Evolutionary conservation across 1,284 basidiomycete species (phyloP).

Genomic region (Ceratobasidium papillatum): DNA sequence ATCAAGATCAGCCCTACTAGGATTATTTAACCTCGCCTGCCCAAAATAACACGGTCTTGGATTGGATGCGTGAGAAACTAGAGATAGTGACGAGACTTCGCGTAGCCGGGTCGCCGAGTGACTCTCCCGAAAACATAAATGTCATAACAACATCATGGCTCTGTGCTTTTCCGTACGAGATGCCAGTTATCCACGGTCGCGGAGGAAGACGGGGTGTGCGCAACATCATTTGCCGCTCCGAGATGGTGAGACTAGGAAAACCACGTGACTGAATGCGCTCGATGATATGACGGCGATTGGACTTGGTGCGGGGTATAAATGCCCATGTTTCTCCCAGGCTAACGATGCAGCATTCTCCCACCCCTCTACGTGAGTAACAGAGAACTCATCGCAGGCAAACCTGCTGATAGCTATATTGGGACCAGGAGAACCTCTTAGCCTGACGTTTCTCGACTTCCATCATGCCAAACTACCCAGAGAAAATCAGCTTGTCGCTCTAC

Average conservation of each 20-base stretch:
- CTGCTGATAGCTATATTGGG: slow-evolving; percentile 10
- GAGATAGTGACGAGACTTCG: neutral
- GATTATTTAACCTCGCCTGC: neutral
- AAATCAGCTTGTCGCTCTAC: slow-evolving; percentile 28
- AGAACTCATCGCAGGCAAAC: neutral
- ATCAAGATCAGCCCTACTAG: neutral
- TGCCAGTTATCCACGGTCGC: neutral
- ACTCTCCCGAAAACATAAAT: neutral
- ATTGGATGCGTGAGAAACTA: slow-evolving; percentile 15
- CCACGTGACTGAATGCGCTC: slow-evolving; percentile 7
- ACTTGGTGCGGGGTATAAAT: slow-evolving; percentile 10
- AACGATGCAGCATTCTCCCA: neutral
- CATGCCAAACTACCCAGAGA: slow-evolving; percentile 32
- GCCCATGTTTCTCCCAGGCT: slow-evolving; percentile 18
- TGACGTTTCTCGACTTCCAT: slow-evolving; percentile 15
- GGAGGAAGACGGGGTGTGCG: slow-evolving; percentile 27
- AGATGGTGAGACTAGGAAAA: neutral
- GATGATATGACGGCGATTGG: neutral
- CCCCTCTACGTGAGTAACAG: slow-evolving; percentile 6
- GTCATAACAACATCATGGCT: too few relatives aligned
- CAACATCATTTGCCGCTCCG: slow-evolving; percentile 23
- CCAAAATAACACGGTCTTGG: neutral
- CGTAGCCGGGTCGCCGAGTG: neutral
- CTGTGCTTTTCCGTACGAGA: neutral
- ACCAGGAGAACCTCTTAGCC: slow-evolving; percentile 2